Evolutionary conservation across 164 flowering plant species (phyloP).

Genomic region (Liquidambar formosana): DNA sequence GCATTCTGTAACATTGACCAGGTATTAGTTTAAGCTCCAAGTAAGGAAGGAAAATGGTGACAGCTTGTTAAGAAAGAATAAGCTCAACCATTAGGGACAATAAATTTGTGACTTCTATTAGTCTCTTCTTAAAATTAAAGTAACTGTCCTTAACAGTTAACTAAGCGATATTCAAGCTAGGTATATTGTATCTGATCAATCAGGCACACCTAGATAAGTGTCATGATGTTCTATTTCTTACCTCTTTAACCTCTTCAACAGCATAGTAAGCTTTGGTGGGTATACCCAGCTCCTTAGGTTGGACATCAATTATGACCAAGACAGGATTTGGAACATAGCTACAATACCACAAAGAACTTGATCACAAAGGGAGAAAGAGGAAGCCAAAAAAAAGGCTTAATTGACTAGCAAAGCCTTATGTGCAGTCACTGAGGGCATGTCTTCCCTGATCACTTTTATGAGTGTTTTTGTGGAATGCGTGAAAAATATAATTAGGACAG

Average conservation of each 20-base stretch:
- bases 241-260: constrained; percentile 99
- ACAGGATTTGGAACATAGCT: constrained; percentile 96
- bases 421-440: no score
- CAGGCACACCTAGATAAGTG: neutral
- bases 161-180: neutral
- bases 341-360: constrained; percentile 13
- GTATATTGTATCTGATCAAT: neutral
- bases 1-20: constrained; percentile 68
- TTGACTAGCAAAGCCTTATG: no score
- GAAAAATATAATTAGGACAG: no score
- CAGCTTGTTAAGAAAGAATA: neutral
- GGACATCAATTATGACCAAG: constrained; percentile 96
- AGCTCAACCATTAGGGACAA: neutral
- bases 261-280: constrained; percentile 96
- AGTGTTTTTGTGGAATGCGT: no score
- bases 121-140: neutral
- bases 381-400: no score
- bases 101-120: neutral
- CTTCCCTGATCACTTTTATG: no score
- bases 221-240: constrained; percentile 7
- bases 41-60: neutral
- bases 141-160: no score
- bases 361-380: neutral
- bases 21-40: neutral
- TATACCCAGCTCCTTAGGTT: constrained; percentile 93